Evolutionary conservation across 495 filamentous ascomycete genomes (phyloP).

Genomic region (Annulohypoxylon moriforme): DNA sequence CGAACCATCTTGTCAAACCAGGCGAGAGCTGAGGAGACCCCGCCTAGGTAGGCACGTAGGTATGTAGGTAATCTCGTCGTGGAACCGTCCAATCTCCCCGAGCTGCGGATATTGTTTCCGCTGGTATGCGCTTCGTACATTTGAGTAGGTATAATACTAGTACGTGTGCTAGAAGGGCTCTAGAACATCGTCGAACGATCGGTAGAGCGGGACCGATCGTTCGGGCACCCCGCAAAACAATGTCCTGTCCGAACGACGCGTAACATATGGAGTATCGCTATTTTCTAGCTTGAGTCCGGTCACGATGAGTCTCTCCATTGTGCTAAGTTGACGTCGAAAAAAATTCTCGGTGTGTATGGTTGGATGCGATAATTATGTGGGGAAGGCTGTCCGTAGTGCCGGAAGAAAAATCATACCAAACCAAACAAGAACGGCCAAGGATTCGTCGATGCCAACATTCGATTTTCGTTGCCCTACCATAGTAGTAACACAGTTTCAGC

Average conservation of each 20-base stretch:
- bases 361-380: conserved; percentile 16
- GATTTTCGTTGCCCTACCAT: conserved; percentile 40
- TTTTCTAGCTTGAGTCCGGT: conserved; percentile 6
- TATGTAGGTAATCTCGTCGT: conserved; percentile 18
- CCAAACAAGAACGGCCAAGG: not conserved
- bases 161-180: conserved; percentile 20
- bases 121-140: conserved; percentile 1
- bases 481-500: conserved; percentile 37
- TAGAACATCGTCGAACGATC: conserved; percentile 30
- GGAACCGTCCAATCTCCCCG: conserved; percentile 35
- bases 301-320: conserved; percentile 13
- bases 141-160: not conserved
- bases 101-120: conserved; percentile 3
- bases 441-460: conserved; percentile 32
- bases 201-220: conserved; percentile 13
- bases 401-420: not conserved
- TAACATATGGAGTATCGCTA: conserved; percentile 16
- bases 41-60: not conserved
- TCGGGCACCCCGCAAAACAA: conserved; percentile 28
- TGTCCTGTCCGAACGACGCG: conserved; percentile 10
- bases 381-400: conserved; percentile 3
- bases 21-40: conserved; percentile 9
- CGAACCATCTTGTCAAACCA: conserved; percentile 36
- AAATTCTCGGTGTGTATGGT: conserved; percentile 3
- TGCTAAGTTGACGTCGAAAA: conserved; percentile 16